Evolutionary conservation across 148 eudicot genomes (phyloP), one percentile per base, ranked within the genome.

Genomic region (Amaranthus cruentus): DNA sequence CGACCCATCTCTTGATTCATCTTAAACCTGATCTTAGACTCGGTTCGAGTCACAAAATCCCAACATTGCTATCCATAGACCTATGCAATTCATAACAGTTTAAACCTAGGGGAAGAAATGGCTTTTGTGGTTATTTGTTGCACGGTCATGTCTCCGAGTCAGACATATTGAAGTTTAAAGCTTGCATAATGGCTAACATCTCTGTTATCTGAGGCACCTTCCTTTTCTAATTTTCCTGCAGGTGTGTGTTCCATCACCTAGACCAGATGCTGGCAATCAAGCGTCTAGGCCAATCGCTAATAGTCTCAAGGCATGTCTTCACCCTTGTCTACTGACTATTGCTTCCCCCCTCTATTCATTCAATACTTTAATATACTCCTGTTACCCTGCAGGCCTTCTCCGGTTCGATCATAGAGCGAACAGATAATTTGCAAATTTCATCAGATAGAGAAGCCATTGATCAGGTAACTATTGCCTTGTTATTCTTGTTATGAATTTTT

Each of bases 381-480:
- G 66, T 69, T 50, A 62, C 69, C 53, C 69, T 74, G 76, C 83
- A 89, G 91, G 93, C 96, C 46, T 89, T 94, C 80, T 82, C 91
- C 10, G 90, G 93, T 57, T 78, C 89, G 21, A 89, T 94, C 53
- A 78, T 94, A 56, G 97, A 94, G 82, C 94, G 78, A 62, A 61
- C 84, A 11, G 87, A 82, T 78, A 85, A 85, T 76, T 66, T 88
- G 71, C 86, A 73, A 61, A 52, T 47, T 44, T 75, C 80, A 73
- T 71, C 76, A 12, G 71, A 60, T 47, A 82, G 72, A 78, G 87
- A 78, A 70, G 68, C 65, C 9, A 66, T 68, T 11, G 52, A 77
- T 60, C 82, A 85, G 87, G 90, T 87, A 61, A 9, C 54, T 66
- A 18, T 42, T 46, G 47, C n/a, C 6, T 21, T 54, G 47, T 21